A percentile compares a stretch with the other conserved stretches of the same genome.
These are phyloP conservation scores for Trichoderma guizhouense DNA, from an alignment of 2,329 filamentous ascomycete species.

Conservation along the genomic window DNA sequence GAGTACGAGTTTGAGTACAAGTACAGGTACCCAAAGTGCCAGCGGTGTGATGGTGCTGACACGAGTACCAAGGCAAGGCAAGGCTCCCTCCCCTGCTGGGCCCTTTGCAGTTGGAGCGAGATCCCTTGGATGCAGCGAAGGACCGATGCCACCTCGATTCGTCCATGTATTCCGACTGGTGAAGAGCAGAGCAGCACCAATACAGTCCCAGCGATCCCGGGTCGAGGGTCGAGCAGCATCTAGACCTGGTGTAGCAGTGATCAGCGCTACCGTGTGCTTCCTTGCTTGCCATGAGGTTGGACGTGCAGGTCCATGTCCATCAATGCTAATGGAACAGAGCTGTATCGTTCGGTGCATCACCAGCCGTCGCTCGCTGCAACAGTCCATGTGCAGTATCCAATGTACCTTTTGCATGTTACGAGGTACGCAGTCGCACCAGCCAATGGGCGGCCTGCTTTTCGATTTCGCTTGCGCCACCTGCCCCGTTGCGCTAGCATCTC, in stretches of 20 bases:
- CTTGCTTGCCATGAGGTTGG: neutral
- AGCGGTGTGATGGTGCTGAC: neutral
- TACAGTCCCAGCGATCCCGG: neutral
- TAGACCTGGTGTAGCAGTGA: neutral
- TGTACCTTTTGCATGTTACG: neutral
- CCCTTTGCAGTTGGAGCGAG: neutral
- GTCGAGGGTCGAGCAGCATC: no score
- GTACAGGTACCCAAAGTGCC: neutral
- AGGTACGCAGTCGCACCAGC: neutral
- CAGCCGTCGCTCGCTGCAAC: slow-evolving; percentile 1
- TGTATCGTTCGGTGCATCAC: neutral
- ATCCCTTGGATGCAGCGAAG: neutral
- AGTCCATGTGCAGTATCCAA: neutral
- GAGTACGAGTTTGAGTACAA: neutral
- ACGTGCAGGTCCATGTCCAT: neutral
- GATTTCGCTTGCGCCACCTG: slow-evolving; percentile 9
- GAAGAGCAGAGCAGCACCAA: neutral
- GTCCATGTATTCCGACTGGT: neutral
- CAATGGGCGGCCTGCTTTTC: neutral
- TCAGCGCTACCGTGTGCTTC: neutral
- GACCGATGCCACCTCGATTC: neutral
- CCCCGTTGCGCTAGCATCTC: slow-evolving; percentile 8
- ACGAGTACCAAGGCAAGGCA: neutral
- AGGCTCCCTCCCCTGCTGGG: neutral
- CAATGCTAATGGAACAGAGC: neutral